Base-by-base conservation (phyloP, 345 rosid genomes). In the Syzygium aromaticum region DNA sequence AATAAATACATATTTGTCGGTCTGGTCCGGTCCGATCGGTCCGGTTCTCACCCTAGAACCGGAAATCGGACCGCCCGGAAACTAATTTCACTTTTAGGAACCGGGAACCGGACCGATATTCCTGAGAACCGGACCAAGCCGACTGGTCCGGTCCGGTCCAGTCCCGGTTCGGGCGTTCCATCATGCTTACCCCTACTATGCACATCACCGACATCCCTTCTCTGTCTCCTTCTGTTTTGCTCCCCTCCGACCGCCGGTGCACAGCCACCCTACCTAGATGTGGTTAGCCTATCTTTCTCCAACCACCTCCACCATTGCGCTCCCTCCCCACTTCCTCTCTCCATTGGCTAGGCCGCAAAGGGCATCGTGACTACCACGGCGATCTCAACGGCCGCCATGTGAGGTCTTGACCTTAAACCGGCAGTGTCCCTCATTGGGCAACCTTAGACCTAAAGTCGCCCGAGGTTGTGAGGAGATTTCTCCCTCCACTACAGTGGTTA, bases 391-490 rank as follows among this genome's bases (percentile, higher is more conserved):
- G 30, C 64, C 12, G 1, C 30, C 30, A 25, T 28, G 25, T 57
- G 64, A 25, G 14, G 64, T 25, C 15, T 57, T 57, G 64, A 25
- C 28, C 64, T 57, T 57, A 57, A 57, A 11, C 64, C 28, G 25
- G n/a, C 0, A 7, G 6, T 57, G 64, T 57, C 4, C 64, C 15
- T n/a, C 30, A 14, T 57, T 57, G 28, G 30, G 64, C 30, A 57
- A 57, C 30, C 64, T 25, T 11, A 57, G 30, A 25, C 27, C 27
- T 57, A 57, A 57, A 57, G 28, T 57, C 15, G 1, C 27, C 0
- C 0, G 0, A 0, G 7, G 7, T 11, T 57, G 28, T 57, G 63
- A 0, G 25, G 0, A 25, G 28, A 57, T 2, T 14, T 1, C 14
- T 57, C 15, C 28, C 63, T 25, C 13, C 63, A 25, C 63, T 25